Percentiles rank a stretch among this genome's conserved stretches.
Conservation (phyloP, 495 filamentous ascomycete species). For the Tuber microsphaerosporum region DNA sequence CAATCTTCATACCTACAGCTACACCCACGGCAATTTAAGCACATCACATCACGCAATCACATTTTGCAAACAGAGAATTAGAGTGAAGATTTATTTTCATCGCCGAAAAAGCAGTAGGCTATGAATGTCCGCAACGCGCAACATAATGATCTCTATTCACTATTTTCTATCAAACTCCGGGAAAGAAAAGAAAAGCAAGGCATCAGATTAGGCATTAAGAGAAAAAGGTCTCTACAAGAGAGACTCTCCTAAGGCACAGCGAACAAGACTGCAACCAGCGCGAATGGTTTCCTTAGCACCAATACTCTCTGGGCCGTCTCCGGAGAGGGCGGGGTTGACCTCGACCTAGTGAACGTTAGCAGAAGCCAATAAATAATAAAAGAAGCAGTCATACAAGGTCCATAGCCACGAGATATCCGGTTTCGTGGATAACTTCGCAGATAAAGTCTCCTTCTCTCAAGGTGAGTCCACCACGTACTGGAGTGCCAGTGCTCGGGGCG, state of each 20-base stretch:
- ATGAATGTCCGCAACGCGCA: background rate
- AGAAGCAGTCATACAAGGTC: conserved; percentile 58
- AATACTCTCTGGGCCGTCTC: conserved; percentile 45
- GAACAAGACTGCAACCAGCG: conserved; percentile 79
- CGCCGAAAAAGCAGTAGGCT: background rate
- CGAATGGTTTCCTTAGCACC: conserved; percentile 83
- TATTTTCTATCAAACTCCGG: conserved; percentile 1
- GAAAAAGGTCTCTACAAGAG: conserved; percentile 52
- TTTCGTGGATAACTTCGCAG: conserved; percentile 90
- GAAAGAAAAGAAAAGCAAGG: background rate
- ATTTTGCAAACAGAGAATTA: background rate
- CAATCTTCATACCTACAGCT: background rate
- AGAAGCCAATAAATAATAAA: background rate
- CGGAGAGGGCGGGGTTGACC: conserved; percentile 78
- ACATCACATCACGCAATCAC: background rate
- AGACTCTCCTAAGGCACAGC: conserved; percentile 87
- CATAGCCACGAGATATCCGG: conserved; percentile 81
- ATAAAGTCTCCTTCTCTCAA: conserved; percentile 96
- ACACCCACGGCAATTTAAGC: background rate
- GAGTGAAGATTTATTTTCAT: background rate
- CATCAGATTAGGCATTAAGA: background rate
- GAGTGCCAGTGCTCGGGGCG: conserved; percentile 93
- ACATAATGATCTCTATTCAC: background rate
- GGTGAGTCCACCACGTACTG: conserved; percentile 90
- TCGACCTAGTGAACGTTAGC: conserved; percentile 50